Evolutionary conservation across 805 yeast species (phyloP), one percentile per base, ranked within the genome.

Genomic region (Candida maltosa): DNA sequence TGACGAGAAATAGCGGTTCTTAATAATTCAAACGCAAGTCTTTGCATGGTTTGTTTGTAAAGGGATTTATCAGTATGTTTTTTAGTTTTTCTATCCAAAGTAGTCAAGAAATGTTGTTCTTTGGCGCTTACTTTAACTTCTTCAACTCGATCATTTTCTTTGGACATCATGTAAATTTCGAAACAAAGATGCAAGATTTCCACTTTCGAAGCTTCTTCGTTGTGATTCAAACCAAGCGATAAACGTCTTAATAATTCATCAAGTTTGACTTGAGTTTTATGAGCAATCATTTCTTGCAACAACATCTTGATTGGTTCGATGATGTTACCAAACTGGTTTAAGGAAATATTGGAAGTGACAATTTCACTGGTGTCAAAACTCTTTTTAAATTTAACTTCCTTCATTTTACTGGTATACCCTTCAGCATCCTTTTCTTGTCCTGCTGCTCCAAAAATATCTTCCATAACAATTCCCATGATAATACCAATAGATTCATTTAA

Each of bases 361-460:
- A 87, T 63, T 59, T 89, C 95, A 18, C 83, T 94, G 4, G 93
- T 78, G 47, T 93, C 97, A 52, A 66, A 84, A 66, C 95, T 83
- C 61, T 87, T 87, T 52, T 86, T 87, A 45, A 78, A 81, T 54
- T 87, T 89, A 23, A 93, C 91, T 65, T 91, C 98, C 48, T 83
- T 85, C 79, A 88, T 85, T 42, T 81, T 79, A 20, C 86, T 80
- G 34, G 75, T 76, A 51, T 93, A 91, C 14, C 88, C 96, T 42
- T 88, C 97, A 4, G 93, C 89, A 45, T 93, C 97, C 54, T 93
- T 91, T 51, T 93, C 97, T 52, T 83, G 83, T 23, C 96, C 95
- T 3, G 95, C 85, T 7, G 82, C 75, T 16, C 98, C 98, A 58
- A 93, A 89, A 4, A 80, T 74, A 51, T 91, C 96, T 51, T 88